Evolutionary conservation across 805 yeast species (phyloP), one percentile per base, ranked within the genome.

Genomic region (Candida maesae): DNA sequence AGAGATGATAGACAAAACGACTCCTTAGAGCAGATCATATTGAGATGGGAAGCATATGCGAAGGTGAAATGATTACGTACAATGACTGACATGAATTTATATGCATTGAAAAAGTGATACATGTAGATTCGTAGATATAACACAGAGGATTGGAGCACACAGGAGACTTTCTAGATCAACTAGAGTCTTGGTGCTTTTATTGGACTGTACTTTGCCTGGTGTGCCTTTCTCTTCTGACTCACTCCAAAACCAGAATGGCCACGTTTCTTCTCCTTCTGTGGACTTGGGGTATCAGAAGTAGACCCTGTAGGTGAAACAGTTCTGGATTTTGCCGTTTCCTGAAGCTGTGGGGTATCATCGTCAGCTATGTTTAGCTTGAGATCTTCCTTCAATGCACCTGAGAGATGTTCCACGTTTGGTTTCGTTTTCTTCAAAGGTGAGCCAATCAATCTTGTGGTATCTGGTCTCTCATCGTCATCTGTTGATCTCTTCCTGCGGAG

Each of bases 1-100:
- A 55, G 74, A 31, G 61, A 50, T 15, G 45, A 42, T 0, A 38
- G 33, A 0, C 73, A 70, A 23, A 54, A 58, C 15, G 16, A 37
- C 2, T 64, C 68, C 6, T 51, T 76, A 23, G 51, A 51, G 6
- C 38, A 38, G 24, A 47, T 66, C 5, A 47, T 60, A 3, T 44
- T 58, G 13, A 49, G 72, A 41, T 71, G 78, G 76, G 24, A 49
- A 4, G 21, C 45, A 16, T 33, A 56, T 14, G 21, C 37, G 2
- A 21, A 21, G 17, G 33, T 24, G 29, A 25, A n/a, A n/a, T n/a
- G n/a, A n/a, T n/a, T n/a, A n/a, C n/a, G n/a, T n/a, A n/a, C n/a
- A n/a, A n/a, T n/a, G n/a, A n/a, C n/a, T n/a, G n/a, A n/a, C 24
- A 32, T 32, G 16, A 6, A 20, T 32, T 20, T 13, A 11, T 17